Conservation (phyloP, 169 alveolate species). For the Theileria luwenshuni region DNA sequence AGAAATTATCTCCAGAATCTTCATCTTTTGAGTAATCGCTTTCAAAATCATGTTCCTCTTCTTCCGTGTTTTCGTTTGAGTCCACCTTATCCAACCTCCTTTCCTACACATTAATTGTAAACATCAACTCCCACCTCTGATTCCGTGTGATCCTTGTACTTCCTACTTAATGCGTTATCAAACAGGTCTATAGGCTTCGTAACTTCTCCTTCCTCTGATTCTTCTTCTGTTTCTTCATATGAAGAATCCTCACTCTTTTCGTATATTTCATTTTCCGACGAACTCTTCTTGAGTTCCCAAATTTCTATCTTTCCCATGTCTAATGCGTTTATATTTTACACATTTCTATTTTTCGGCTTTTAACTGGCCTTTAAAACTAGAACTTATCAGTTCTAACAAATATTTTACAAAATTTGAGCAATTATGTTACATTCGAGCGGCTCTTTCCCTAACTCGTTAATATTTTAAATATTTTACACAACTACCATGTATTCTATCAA, state of each 20-base stretch:
- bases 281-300: slow-evolving; percentile 46
- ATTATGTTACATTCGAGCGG: not conserved
- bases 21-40: slow-evolving; percentile 29
- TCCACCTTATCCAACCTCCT: not conserved
- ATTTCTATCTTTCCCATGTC: slow-evolving; percentile 32
- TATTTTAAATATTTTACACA: not conserved
- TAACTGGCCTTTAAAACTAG: not conserved
- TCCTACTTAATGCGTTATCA: not conserved
- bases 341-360: not conserved
- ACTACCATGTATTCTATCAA: not conserved
- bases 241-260: not conserved
- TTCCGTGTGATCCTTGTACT: slow-evolving; percentile 1
- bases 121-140: not conserved
- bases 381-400: not conserved
- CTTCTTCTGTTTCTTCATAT: slow-evolving; percentile 1
- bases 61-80: slow-evolving; percentile 13
- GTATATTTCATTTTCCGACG: not conserved
- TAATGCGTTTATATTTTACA: slow-evolving; percentile 4
- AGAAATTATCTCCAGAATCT: slow-evolving; percentile 8
- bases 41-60: slow-evolving; percentile 17
- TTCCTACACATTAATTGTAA: not conserved
- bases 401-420: not conserved
- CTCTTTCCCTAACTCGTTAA: not conserved
- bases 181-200: slow-evolving; percentile 8
- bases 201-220: not conserved